Evolutionary conservation across 192 early-diverging fungal species (phyloP).

Genomic region (Chytriomyces sp.): DNA sequence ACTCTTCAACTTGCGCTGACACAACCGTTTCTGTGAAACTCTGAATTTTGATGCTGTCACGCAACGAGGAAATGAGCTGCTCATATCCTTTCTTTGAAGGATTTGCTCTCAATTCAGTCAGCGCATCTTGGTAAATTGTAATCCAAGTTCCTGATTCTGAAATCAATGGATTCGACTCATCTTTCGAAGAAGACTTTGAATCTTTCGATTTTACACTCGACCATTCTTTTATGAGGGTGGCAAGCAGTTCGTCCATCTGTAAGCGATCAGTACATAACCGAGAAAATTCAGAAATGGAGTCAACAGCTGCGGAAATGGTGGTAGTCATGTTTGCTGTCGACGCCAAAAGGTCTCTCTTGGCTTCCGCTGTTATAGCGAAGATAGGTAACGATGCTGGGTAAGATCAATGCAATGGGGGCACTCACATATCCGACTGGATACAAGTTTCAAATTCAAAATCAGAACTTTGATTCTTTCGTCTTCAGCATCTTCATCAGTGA

Average conservation of each 20-base stretch:
- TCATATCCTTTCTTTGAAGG: conserved; percentile 17
- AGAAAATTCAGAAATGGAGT: neutral
- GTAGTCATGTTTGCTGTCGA: neutral
- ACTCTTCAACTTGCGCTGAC: neutral
- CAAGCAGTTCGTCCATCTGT: no score
- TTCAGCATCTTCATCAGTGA: conserved; percentile 10
- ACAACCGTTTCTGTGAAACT: no score
- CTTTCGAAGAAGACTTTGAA: no score
- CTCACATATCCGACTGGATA: conserved; percentile 51
- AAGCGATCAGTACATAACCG: no score
- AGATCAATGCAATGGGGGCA: neutral
- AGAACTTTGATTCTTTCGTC: conserved; percentile 43
- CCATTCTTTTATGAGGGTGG: no score
- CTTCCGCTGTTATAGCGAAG: no score
- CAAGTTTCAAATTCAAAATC: conserved; percentile 52
- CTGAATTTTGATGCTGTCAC: no score
- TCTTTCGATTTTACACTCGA: no score
- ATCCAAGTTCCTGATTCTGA: neutral
- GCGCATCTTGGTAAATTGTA: neutral
- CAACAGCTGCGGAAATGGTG: neutral
- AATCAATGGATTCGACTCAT: neutral
- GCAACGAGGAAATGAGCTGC: no score
- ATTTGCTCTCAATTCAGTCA: neutral
- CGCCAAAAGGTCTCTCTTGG: neutral
- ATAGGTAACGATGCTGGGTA: neutral